Evolutionary conservation across 345 rosid species (phyloP), one percentile per base, ranked within the genome.

Genomic region (Populus nigra): DNA sequence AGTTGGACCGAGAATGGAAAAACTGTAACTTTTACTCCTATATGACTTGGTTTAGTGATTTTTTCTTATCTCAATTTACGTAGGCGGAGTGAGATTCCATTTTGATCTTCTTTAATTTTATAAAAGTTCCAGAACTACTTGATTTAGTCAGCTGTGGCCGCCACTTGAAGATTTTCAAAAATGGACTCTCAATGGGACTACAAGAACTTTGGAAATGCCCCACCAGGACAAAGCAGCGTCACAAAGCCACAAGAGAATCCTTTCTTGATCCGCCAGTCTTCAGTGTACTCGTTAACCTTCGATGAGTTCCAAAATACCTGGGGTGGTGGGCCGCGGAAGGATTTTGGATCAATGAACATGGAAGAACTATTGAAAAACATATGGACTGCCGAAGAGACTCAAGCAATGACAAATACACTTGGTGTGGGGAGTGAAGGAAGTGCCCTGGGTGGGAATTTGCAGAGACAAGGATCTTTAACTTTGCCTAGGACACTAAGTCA

Each of bases 381-480:
- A 74, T 82, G 85, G 65, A 62, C 76, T 43, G 85, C 79, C 15
- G 85, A 82, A 75, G 85, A 82, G 80, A 82, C 78, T 10, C 76
- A 78, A 38, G 78, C 79, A 20, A 45, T 70, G 76, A 82, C 84
- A 35, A 77, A 18, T 71, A 31, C 81, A 25, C 36, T 57, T 61
- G 55, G n/a, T 22, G 69, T 17, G n/a, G n/a, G 59, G 12, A 79
- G 16, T 20, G 85, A 55, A 29, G 74, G 76, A 38, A 74, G 72
- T 75, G 23, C 17, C 27, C 68, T 76, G 5, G 87, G 85, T 71
- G 96, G 87, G 81, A 91, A 87, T 86, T 86, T 96, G 80, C 96
- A 88, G 84, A 74, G 80, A 71, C 85, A 82, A 82, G 85, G 85
- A 5, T 82, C 85, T n/a, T 75, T 82, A 57, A 82, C 85, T 65